phyloP scores from a whole-genome alignment of 768 basidiomycete species.

The Wakefieldia striispora region DNA sequence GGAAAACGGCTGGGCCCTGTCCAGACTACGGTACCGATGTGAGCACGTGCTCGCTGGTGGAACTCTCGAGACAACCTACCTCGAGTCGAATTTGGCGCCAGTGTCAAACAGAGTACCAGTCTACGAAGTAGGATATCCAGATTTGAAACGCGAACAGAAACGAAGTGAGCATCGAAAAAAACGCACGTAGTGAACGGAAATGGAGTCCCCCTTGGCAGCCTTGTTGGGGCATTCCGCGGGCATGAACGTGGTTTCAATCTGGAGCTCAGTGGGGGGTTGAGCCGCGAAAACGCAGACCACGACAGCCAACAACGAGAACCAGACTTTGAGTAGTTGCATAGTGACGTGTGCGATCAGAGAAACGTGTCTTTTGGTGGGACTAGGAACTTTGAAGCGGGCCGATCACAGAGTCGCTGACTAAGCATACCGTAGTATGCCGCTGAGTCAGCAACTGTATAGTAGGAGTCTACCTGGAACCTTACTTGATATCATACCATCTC shows the following conservation, averaged over 20 bases:
- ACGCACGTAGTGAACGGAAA: constrained; percentile 79
- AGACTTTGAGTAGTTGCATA: constrained; percentile 53
- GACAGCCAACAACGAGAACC: constrained; percentile 47
- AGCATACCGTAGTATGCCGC: constrained; percentile 11
- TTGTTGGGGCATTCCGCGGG: constrained; percentile 57
- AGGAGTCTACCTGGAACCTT: constrained; percentile 31
- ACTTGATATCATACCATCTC: constrained; percentile 15
- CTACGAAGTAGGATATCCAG: not conserved
- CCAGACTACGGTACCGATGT: constrained; percentile 42
- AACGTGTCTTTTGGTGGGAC: not conserved
- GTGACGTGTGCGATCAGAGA: not conserved
- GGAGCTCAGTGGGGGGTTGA: constrained; percentile 52
- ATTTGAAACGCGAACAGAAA: not conserved
- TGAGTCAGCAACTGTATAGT: constrained; percentile 46
- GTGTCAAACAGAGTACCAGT: constrained; percentile 77
- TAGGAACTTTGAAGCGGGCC: too few relatives aligned
- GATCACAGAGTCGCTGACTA: constrained; percentile 6
- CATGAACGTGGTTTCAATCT: constrained; percentile 57
- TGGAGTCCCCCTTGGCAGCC: constrained; percentile 58
- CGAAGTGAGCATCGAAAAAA: too few relatives aligned
- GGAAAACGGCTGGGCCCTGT: constrained; percentile 73
- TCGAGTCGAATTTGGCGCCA: constrained; percentile 89
- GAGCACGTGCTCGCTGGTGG: not conserved
- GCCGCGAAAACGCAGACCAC: constrained; percentile 46
- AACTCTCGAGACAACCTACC: constrained; percentile 39